These are phyloP conservation scores for Backusella liffmaniae DNA, from an alignment of 192 early-diverging fungal species.

Conservation along the genomic window DNA sequence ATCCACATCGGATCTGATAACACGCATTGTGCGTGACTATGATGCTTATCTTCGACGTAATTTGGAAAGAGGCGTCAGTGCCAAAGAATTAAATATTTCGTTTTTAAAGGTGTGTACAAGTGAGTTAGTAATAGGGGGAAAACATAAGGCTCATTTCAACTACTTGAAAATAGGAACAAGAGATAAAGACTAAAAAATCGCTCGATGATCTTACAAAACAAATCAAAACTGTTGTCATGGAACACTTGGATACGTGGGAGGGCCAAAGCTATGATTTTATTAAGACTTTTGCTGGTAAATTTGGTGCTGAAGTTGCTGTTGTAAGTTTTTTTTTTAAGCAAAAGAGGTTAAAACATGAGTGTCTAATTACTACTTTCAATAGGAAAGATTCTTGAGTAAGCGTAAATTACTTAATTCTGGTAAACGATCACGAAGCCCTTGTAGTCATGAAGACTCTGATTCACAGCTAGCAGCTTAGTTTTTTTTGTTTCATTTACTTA, in stretches of 20 bases:
- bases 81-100: slow-evolving; percentile 77
- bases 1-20: slow-evolving; percentile 81
- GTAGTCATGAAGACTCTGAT: slow-evolving; percentile 4
- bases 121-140: not conserved
- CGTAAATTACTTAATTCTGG: slow-evolving; percentile 3
- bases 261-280: slow-evolving; percentile 72
- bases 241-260: slow-evolving; percentile 70
- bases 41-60: slow-evolving; percentile 81
- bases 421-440: not conserved
- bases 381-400: slow-evolving; percentile 11
- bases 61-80: slow-evolving; percentile 77
- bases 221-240: slow-evolving; percentile 65
- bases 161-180: slow-evolving; percentile 54
- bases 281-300: slow-evolving; percentile 62
- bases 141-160: not conserved
- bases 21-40: slow-evolving; percentile 82
- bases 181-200: slow-evolving; percentile 70
- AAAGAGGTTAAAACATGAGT: not conserved
- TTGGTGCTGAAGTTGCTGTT: slow-evolving; percentile 60
- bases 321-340: slow-evolving; percentile 16
- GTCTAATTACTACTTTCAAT: not conserved
- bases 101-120: slow-evolving; percentile 65
- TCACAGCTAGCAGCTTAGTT: not conserved
- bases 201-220: slow-evolving; percentile 64
- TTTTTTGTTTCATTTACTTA: not conserved